Conservation (phyloP, 768 basidiomycete genomes). For the Russula foetens region DNA sequence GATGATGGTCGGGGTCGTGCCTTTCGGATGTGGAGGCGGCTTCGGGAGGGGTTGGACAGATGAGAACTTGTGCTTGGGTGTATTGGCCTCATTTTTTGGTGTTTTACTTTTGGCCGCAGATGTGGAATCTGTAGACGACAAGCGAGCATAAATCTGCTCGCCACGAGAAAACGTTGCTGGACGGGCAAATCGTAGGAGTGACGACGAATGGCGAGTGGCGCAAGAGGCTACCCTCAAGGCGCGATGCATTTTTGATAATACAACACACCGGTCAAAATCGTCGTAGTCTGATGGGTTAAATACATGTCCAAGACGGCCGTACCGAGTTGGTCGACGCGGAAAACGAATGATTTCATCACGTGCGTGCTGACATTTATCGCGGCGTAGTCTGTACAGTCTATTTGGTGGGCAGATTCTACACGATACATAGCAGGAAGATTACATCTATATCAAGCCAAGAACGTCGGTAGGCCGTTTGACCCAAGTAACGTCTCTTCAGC, state of each 20-base stretch:
- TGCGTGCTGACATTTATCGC: not conserved
- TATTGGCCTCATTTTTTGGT: not conserved
- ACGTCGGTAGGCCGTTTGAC: constrained; percentile 60
- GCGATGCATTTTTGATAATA: not conserved
- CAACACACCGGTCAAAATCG: not conserved
- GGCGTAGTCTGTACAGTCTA: not conserved
- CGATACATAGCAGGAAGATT: not conserved
- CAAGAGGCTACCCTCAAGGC: not conserved
- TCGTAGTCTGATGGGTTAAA: not conserved
- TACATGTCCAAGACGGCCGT: not conserved
- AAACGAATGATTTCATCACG: not conserved
- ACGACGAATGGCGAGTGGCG: not conserved
- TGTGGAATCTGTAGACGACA: not conserved
- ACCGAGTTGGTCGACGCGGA: no score
- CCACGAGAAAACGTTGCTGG: not conserved
- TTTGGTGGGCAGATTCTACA: not conserved
- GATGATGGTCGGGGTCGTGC: not conserved
- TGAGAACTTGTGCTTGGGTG: not conserved
- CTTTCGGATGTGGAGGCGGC: not conserved
- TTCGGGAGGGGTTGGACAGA: constrained; percentile 1
- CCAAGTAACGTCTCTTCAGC: constrained; percentile 59
- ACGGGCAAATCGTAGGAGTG: not conserved
- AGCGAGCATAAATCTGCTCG: not conserved
- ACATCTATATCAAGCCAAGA: constrained; percentile 28
- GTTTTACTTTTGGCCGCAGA: not conserved